Conservation (phyloP, 1,139 yeast genomes). For the Martiniozyma asiatica region DNA sequence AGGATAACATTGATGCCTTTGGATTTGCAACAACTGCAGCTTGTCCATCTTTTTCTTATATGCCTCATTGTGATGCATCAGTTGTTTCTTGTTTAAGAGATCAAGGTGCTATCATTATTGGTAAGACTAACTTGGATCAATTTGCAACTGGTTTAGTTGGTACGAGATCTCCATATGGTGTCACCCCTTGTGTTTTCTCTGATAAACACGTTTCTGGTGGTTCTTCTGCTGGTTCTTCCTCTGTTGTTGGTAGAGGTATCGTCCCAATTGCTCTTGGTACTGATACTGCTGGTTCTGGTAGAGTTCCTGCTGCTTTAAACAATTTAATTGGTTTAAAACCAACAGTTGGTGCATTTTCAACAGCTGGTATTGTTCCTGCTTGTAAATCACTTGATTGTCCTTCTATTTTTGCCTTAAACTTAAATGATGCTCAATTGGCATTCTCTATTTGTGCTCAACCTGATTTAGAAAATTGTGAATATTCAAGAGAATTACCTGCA, state of each 20-base stretch:
- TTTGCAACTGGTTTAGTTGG: conserved; percentile 93
- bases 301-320: conserved; percentile 85
- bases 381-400: conserved; percentile 94
- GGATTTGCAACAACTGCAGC: conserved; percentile 88
- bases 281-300: conserved; percentile 93
- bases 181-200: conserved; percentile 49
- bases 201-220: conserved; percentile 59
- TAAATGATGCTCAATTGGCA: conserved; percentile 71
- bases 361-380: conserved; percentile 87
- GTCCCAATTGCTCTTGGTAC: conserved; percentile 77
- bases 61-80: conserved; percentile 76
- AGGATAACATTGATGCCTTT: conserved; percentile 85
- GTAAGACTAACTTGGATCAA: conserved; percentile 92
- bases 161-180: conserved; percentile 51
- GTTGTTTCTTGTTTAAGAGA: conserved; percentile 41
- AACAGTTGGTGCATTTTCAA: conserved; percentile 76
- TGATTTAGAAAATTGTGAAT: conserved; percentile 67
- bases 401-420: conserved; percentile 64
- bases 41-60: conserved; percentile 71
- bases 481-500: conserved; percentile 61
- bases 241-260: conserved; percentile 64
- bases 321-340: conserved; percentile 85
- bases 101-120: conserved; percentile 46
- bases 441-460: conserved; percentile 60
- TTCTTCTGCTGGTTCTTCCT: conserved; percentile 94